Percentiles rank a stretch among this genome's conserved stretches.
Evolutionary conservation across 306 rosid species (phyloP).

Genomic region (Hippophae gyantsensis): DNA sequence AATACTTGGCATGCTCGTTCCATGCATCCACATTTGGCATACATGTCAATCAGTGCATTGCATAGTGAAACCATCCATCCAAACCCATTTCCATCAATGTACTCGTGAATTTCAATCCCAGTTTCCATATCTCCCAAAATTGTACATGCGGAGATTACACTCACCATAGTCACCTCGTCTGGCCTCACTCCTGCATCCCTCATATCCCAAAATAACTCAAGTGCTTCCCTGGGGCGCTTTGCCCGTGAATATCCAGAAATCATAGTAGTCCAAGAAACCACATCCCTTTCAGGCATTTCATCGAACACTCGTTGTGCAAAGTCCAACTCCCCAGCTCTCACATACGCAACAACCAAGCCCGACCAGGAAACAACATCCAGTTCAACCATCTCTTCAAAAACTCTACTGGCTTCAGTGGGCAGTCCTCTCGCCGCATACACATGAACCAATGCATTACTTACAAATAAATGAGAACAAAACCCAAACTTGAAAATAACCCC

Average conservation of each 20-base stretch:
- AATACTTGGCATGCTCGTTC: conserved; percentile 41
- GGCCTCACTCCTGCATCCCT: conserved; percentile 30
- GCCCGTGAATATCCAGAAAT: conserved; percentile 41
- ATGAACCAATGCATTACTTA: conserved; percentile 45
- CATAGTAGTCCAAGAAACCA: conserved; percentile 50
- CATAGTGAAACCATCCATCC: conserved; percentile 50
- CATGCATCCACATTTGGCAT: conserved; percentile 56
- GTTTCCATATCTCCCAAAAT: conserved; percentile 34
- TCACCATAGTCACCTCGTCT: conserved; percentile 52
- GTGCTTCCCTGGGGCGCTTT: conserved; percentile 33
- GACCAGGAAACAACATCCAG: conserved; percentile 60
- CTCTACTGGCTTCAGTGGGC: conserved; percentile 26
- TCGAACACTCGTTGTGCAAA: conserved; percentile 34
- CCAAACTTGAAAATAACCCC: conserved; percentile 42
- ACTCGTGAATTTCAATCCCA: conserved; percentile 37
- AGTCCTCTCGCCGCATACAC: conserved; percentile 37
- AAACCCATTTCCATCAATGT: conserved; percentile 36
- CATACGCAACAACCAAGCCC: conserved; percentile 45
- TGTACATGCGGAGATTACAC: conserved; percentile 47
- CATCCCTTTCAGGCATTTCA: conserved; percentile 59
- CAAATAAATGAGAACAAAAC: conserved; percentile 34
- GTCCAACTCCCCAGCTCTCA: conserved; percentile 38
- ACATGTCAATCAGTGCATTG: conserved; percentile 51
- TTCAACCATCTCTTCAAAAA: conserved; percentile 35
- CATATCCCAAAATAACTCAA: conserved; percentile 49